Conservation (phyloP, 768 basidiomycete species). For the Boletellus emodensis region DNA sequence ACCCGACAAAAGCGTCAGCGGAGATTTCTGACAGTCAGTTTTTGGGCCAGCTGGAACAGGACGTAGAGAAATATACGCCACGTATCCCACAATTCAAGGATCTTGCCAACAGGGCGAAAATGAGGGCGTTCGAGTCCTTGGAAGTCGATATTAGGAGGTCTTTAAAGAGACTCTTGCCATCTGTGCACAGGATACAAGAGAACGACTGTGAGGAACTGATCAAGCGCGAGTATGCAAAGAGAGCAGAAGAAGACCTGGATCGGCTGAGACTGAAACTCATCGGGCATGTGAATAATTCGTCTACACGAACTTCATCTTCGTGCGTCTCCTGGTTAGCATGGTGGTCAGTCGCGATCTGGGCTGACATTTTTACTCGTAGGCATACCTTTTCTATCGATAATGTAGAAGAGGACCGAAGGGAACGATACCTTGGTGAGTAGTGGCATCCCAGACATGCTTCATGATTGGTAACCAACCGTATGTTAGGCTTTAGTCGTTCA, state of each 20-base stretch:
- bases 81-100: background rate
- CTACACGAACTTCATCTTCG: constrained; percentile 1
- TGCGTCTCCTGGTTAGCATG: background rate
- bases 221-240: background rate
- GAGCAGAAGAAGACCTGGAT: constrained; percentile 5
- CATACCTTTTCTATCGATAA: constrained; percentile 8
- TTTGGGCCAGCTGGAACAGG: constrained; percentile 5
- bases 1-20: background rate
- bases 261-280: constrained; percentile 18
- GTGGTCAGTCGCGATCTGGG: background rate
- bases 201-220: background rate
- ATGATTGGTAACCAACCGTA: background rate
- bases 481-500: background rate
- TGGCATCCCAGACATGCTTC: background rate
- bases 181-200: constrained; percentile 10
- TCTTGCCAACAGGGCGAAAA: background rate
- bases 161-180: constrained; percentile 7
- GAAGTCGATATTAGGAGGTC: background rate
- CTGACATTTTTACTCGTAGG: constrained; percentile 1
- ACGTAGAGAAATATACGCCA: background rate
- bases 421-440: background rate
- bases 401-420: constrained; percentile 1
- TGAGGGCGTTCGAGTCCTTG: background rate
- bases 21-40: constrained; percentile 14
- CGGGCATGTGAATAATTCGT: constrained; percentile 13